phyloP scores from a whole-genome alignment of 129 eudicot genomes.

The Centaurea solstitialis region DNA sequence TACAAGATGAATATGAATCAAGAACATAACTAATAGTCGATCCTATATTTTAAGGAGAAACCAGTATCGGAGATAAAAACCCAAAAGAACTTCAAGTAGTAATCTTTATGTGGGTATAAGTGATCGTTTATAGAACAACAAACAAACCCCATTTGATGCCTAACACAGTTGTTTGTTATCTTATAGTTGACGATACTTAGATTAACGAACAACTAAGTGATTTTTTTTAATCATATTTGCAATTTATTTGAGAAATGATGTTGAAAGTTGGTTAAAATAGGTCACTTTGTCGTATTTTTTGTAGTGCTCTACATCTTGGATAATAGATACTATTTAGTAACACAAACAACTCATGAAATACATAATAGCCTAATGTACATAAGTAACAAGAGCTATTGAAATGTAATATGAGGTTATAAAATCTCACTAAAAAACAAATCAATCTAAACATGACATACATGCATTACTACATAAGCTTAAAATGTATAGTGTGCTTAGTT shows the following conservation, averaged over 20 bases:
- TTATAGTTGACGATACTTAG: neutral
- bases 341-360: neutral
- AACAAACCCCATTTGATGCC: neutral
- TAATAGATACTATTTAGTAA: no score
- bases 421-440: neutral
- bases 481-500: no score
- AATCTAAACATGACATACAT: neutral
- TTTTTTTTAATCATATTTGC: neutral
- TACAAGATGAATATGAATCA: neutral
- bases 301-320: neutral
- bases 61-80: neutral
- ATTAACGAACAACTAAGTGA: neutral
- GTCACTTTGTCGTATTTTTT: neutral
- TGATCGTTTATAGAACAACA: neutral
- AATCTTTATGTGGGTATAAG: neutral
- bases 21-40: neutral
- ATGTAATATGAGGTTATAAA: no score
- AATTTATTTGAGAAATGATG: neutral
- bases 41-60: neutral
- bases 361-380: neutral
- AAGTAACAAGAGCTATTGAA: neutral
- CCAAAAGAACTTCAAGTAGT: neutral
- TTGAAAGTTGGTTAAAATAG: neutral
- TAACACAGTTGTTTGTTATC: neutral
- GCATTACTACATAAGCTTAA: neutral